phyloP scores from a whole-genome alignment of 495 filamentous ascomycete genomes.

The Podospora fimiseda region DNA sequence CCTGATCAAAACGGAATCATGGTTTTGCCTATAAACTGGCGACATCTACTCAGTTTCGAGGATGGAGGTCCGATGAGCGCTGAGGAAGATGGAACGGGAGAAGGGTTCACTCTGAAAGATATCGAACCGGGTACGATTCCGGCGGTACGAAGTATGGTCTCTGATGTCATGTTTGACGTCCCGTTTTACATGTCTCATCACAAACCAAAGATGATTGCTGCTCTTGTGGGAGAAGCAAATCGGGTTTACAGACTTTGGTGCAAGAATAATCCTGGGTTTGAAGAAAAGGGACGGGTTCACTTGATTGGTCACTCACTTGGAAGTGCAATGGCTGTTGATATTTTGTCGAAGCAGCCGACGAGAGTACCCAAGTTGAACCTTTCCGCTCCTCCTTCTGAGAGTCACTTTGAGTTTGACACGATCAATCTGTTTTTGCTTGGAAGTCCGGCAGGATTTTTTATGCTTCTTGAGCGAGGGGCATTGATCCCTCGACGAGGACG shows the following conservation, averaged over 20 bases:
- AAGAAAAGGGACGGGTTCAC: constrained; percentile 75
- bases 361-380: constrained; percentile 49
- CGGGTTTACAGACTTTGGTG: constrained; percentile 92
- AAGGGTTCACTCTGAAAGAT: constrained; percentile 72
- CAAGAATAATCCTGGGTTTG: constrained; percentile 80
- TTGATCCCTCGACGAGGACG: constrained; percentile 73
- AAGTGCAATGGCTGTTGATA: constrained; percentile 87
- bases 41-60: constrained; percentile 76
- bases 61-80: constrained; percentile 55
- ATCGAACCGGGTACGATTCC: constrained; percentile 90
- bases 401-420: constrained; percentile 81
- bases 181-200: constrained; percentile 96
- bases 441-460: constrained; percentile 90
- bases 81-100: constrained; percentile 46
- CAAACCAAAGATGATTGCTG: constrained; percentile 87
- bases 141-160: constrained; percentile 81
- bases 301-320: constrained; percentile 90
- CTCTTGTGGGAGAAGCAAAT: constrained; percentile 87
- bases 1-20: constrained; percentile 55
- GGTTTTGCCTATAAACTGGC: constrained; percentile 72
- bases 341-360: constrained; percentile 82
- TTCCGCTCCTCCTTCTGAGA: constrained; percentile 37
- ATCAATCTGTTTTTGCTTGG: constrained; percentile 83
- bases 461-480: constrained; percentile 75
- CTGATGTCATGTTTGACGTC: constrained; percentile 95